These are phyloP conservation scores for Neobulgaria alba DNA, from an alignment of 2,329 filamentous ascomycete species.

Conservation along the genomic window DNA sequence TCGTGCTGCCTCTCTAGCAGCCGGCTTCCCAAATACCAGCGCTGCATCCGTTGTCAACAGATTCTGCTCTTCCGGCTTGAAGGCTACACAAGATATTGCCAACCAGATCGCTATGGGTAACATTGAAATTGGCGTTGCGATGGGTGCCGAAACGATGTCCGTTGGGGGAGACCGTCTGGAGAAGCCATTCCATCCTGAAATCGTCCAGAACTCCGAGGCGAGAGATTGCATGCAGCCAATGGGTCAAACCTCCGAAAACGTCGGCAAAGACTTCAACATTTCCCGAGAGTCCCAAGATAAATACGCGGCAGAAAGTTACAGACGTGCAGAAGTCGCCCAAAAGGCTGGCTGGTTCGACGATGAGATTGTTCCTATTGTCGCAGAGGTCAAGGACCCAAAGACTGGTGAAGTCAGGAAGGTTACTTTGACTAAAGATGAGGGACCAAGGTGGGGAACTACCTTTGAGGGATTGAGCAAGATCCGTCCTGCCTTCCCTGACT, in stretches of 20 bases:
- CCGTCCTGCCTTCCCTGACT: conserved; percentile 81
- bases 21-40: conserved; percentile 87
- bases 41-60: conserved; percentile 79
- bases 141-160: conserved; percentile 87
- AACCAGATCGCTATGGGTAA: conserved; percentile 71
- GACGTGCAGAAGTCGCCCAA: conserved; percentile 79
- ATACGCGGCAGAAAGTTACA: conserved; percentile 81
- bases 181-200: conserved; percentile 67
- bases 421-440: conserved; percentile 78
- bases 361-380: conserved; percentile 84
- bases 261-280: conserved; percentile 83
- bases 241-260: conserved; percentile 97
- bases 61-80: conserved; percentile 95
- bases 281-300: conserved; percentile 71
- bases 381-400: conserved; percentile 75
- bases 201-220: conserved; percentile 68
- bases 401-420: conserved; percentile 69
- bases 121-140: conserved; percentile 80
- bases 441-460: conserved; percentile 84
- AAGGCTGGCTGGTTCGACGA: conserved; percentile 87
- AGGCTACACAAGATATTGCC: conserved; percentile 91
- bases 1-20: conserved; percentile 80
- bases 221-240: conserved; percentile 87
- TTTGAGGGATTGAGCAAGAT: conserved; percentile 76
- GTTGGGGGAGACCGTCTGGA: conserved; percentile 60